phyloP scores from a whole-genome alignment of 495 filamentous ascomycete species.

The Aspergillus indologenus region DNA sequence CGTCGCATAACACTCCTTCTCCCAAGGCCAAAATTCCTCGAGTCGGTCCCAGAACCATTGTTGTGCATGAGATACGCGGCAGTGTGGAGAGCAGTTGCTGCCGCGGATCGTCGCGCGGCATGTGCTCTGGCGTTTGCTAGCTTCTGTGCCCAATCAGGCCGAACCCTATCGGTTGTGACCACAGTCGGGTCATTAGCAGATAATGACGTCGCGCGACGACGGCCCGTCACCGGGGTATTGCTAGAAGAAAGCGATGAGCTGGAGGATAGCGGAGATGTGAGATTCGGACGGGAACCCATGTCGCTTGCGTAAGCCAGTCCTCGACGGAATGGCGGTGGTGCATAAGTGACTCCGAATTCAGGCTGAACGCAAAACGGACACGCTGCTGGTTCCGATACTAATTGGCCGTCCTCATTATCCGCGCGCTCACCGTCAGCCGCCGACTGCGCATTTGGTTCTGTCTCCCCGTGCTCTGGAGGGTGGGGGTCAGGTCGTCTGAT shows the following conservation, averaged over 20 bases:
- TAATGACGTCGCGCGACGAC: conserved; percentile 74
- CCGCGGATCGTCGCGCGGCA: conserved; percentile 80
- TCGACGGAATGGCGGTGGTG: conserved; percentile 81
- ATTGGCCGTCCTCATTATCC: conserved; percentile 54
- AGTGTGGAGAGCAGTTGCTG: conserved; percentile 90
- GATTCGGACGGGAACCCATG: conserved; percentile 36
- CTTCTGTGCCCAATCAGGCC: conserved; percentile 93
- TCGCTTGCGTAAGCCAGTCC: conserved; percentile 69
- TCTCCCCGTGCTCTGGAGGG: conserved; percentile 77
- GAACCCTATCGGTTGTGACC: conserved; percentile 85
- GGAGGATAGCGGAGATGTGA: conserved; percentile 71
- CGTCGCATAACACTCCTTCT: conserved; percentile 45
- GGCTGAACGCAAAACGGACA: conserved; percentile 95
- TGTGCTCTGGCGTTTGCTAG: conserved; percentile 80
- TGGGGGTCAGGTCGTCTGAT: conserved; percentile 97
- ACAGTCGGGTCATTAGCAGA: conserved; percentile 77
- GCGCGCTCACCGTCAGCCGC: conserved; percentile 33
- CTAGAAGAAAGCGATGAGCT: conserved; percentile 50
- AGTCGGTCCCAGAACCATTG: conserved; percentile 46
- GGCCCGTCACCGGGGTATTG: conserved; percentile 34
- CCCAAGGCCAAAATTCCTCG: conserved; percentile 45
- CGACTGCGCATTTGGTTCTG: conserved; percentile 47
- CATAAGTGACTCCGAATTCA: conserved; percentile 92
- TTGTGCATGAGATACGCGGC: conserved; percentile 89
- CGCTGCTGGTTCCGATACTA: conserved; percentile 87